Base-by-base conservation (phyloP, 345 rosid genomes). In the Rhizophora mangle region DNA sequence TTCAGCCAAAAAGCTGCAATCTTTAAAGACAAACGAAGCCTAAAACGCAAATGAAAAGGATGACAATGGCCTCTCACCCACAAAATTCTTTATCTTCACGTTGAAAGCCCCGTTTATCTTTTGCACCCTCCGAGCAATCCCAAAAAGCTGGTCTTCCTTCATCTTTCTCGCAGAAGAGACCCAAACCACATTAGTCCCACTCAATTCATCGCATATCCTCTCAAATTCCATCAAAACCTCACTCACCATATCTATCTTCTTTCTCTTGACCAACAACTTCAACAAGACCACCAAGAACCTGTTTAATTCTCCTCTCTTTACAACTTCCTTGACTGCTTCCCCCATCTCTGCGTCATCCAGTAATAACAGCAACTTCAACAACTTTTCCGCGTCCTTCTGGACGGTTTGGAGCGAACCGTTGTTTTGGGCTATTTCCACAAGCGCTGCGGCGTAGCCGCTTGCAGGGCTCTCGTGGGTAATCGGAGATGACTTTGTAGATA, bases 361-460 rank as follows among this genome's bases (percentile, higher is more conserved):
- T 56, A 76, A 57, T 1, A 87, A 64, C 6, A 85, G 78, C 63
- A 77, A 58, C 70, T 51, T 82, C 11, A 72, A 77, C 16, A 85
- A 46, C 66, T 82, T 82, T 9, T 56, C 80, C 24, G 80, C 96
- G 57, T 86, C 93, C 55, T 64, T 76, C 30, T 62, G 80, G 34
- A 84, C 82, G 29, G 62, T 65, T 22, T 78, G 72, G 53, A 88
- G 85, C 43, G 92, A 81, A 61, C 72, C 58, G 76, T 72, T 84
- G 74, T 81, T 67, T 9, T 72, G 89, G 63, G 89, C 79, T 49
- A 80, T 79, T 64, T 85, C 88, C 6, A 89, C 68, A 64, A 92
- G 93, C 2, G 97, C 97, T 0, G 87, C 96, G 1, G 93, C 93
- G 52, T 85, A 92, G 24, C 97, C 96, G 1, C 75, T 82, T 19